phyloP scores from a whole-genome alignment of 2,329 filamentous ascomycete species.

The Aspergillus alliaceus region DNA sequence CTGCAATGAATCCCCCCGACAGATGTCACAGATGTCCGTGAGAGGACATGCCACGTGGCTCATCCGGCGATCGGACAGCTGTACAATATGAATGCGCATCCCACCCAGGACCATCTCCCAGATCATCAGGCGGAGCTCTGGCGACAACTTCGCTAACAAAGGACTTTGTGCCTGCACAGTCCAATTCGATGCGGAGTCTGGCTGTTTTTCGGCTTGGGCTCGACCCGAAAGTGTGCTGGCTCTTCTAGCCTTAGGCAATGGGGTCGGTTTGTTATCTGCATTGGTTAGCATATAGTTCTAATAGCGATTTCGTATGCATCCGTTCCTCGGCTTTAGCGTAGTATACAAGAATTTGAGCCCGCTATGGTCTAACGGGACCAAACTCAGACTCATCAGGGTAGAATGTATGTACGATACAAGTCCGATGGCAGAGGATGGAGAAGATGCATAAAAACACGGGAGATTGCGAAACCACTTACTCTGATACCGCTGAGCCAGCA shows the following conservation, averaged over 20 bases:
- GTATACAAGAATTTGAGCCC: neutral
- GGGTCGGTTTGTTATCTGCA: conserved; percentile 32
- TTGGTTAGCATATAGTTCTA: conserved; percentile 1
- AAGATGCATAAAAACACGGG: neutral
- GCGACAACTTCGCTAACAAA: conserved; percentile 33
- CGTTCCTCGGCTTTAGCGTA: neutral
- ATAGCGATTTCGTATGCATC: neutral
- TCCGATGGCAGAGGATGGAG: neutral
- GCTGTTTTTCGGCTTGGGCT: conserved; percentile 12
- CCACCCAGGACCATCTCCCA: conserved; percentile 36
- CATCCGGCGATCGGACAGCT: conserved; percentile 30
- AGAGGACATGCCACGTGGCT: conserved; percentile 34
- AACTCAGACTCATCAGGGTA: neutral
- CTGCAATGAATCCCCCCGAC: conserved; percentile 30
- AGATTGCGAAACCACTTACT: conserved; percentile 27
- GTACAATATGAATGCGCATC: conserved; percentile 37
- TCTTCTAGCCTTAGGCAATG: conserved; percentile 17
- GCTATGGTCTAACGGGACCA: neutral
- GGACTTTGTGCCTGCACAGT: conserved; percentile 24
- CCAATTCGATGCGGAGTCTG: conserved; percentile 14
- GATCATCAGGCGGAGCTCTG: conserved; percentile 38
- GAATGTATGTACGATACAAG: neutral
- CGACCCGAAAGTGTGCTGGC: conserved; percentile 8
- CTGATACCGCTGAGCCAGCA: conserved; percentile 40
- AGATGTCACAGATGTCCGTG: conserved; percentile 34